Conservation (phyloP, 2,329 filamentous ascomycete genomes). For the Sphaerostilbella broomeana region DNA sequence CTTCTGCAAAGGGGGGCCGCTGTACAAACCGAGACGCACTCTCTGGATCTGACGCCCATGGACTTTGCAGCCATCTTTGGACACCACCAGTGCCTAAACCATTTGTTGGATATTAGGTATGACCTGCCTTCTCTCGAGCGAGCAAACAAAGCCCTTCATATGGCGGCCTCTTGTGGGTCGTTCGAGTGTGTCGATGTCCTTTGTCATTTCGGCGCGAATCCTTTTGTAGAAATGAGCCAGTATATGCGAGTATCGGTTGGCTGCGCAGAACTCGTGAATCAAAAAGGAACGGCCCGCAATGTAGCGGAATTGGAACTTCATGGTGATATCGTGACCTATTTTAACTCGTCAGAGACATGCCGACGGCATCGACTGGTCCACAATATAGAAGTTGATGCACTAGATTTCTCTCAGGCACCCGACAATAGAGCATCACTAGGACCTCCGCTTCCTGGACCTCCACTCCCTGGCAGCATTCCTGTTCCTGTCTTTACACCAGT, state of each 20-base stretch:
- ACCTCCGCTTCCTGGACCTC: too few species aligned
- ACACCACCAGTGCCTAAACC: slow-evolving; percentile 1
- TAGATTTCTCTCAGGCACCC: too few species aligned
- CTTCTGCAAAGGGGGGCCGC: background rate
- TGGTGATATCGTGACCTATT: background rate
- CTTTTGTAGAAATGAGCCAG: slow-evolving; percentile 2
- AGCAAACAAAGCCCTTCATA: slow-evolving; percentile 1
- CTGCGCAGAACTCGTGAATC: slow-evolving; percentile 1
- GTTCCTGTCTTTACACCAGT: too few species aligned
- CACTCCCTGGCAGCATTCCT: too few species aligned
- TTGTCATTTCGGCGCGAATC: slow-evolving; percentile 4
- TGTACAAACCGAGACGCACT: slow-evolving; percentile 1
- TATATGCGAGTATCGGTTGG: background rate
- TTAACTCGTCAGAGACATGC: slow-evolving; percentile 2
- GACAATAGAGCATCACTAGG: too few species aligned
- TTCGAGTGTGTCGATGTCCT: slow-evolving; percentile 1
- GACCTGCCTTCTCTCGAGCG: background rate
- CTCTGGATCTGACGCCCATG: slow-evolving; percentile 4
- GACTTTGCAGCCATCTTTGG: slow-evolving; percentile 11
- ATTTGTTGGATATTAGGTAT: background rate
- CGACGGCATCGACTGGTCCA: slow-evolving; percentile 1
- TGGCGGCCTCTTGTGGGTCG: slow-evolving; percentile 6
- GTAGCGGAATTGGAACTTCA: background rate
- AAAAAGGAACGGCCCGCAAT: background rate
- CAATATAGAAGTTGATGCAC: too few species aligned